Base-by-base conservation (phyloP, 2,329 filamentous ascomycete species). In the Teratosphaeria zuluensis region DNA sequence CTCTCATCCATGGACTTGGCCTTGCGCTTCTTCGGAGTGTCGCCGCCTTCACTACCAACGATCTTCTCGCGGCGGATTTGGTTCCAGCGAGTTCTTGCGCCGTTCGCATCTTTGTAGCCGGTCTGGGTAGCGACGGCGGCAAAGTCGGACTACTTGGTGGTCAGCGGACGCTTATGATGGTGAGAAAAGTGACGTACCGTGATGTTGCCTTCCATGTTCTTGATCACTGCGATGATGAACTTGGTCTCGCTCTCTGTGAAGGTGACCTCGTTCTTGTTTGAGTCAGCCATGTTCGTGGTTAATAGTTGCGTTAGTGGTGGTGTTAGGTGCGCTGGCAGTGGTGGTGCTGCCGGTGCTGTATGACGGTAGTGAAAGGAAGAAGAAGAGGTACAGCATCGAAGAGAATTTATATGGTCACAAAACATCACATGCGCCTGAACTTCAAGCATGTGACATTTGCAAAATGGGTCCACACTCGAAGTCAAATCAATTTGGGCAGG, bases 41-140 rank as follows among this genome's bases (percentile, higher is more conserved):
- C 62, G 53, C 32, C 8, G 28, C 0, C 30, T 4, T n/a, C 28
- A 31, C 14, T 24, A 11, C 19, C 46, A 11, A 54, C 57, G 58
- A 66, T 66, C 59, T 68, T 68, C 62, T 66, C 64, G 59, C 59
- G 59, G 48, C 61, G 64, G 59, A 66, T 68, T 48, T 66, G 60
- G 46, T 53, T 56, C 66, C 65, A 69, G 56, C 67, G 64, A n/a
- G 56, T 59, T 5, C 59, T 61, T 33, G 63, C 63, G 46, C 64
- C 62, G 48, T 32, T 55, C 56, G 46, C 62, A 56, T 66, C 63
- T 38, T 70, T 69, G 65, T 68, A 65, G 51, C 58, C 58, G 35
- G 63, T 35, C 21, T 64, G 61, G 14, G 53, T 24, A 35, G 67
- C 67, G 33, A 70, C 64, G 51, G 61, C 62, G 2, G 65, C 63